Percentiles rank a stretch among this genome's conserved stretches.
Evolutionary conservation across 140 eudicot genomes (phyloP).

Genomic region (Bidens hawaiensis): DNA sequence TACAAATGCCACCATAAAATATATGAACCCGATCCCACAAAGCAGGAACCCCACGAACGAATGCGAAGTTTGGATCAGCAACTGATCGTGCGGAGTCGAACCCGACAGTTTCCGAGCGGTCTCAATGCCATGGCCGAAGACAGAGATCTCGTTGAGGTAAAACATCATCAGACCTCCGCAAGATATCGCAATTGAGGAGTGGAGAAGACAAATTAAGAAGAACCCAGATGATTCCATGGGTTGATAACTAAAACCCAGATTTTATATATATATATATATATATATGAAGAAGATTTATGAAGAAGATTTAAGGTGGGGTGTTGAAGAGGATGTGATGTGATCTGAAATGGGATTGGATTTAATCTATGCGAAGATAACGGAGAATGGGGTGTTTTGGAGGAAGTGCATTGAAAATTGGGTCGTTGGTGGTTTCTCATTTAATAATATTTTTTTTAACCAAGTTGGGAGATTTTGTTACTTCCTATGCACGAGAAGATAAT

Average conservation of each 20-base stretch:
- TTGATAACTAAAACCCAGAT: not conserved
- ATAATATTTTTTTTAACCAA: not conserved
- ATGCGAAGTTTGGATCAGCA: slow-evolving; percentile 55
- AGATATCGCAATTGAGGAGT: slow-evolving; percentile 41
- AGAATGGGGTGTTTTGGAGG: slow-evolving; percentile 17
- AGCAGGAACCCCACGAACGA: slow-evolving; percentile 68
- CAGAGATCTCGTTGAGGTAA: slow-evolving; percentile 54
- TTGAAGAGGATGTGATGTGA: slow-evolving; percentile 34
- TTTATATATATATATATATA: too few relatives aligned
- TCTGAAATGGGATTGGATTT: slow-evolving; percentile 22
- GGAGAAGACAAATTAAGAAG: slow-evolving; percentile 56
- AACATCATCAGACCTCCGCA: slow-evolving; percentile 74
- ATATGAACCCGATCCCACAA: slow-evolving; percentile 54
- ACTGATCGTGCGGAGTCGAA: slow-evolving; percentile 76
- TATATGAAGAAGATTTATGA: too few relatives aligned
- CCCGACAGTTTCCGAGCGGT: slow-evolving; percentile 60
- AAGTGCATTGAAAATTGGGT: slow-evolving; percentile 28
- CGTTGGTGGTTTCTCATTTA: slow-evolving; percentile 6
- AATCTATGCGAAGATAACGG: slow-evolving; percentile 35
- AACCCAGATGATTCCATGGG: slow-evolving; percentile 62
- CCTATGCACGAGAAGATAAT: not conserved
- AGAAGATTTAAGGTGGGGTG: not conserved
- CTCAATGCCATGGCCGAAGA: slow-evolving; percentile 64
- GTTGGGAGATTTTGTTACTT: not conserved
- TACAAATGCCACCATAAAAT: slow-evolving; percentile 77